These are phyloP conservation scores for Pachyrhizus erosus DNA, from an alignment of 306 rosid species.

Conservation along the genomic window DNA sequence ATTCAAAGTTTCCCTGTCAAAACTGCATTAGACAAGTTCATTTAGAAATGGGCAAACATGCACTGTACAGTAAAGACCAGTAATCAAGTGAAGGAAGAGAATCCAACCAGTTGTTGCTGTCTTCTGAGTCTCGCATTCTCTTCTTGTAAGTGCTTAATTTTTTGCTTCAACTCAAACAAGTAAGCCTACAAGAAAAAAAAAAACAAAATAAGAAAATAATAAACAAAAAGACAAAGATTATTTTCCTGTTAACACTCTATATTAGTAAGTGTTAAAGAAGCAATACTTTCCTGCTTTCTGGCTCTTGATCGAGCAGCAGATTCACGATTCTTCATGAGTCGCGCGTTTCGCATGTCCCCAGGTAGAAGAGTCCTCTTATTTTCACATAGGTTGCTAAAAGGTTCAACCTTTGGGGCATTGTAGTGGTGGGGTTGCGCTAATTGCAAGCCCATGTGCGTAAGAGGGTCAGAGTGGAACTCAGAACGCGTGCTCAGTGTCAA, in stretches of 20 bases:
- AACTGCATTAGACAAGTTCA: too few species aligned
- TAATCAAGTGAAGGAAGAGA: neutral
- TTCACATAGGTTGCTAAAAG: constrained; percentile 34
- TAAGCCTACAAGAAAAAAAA: constrained; percentile 62
- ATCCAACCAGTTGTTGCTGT: constrained; percentile 52
- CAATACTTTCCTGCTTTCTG: constrained; percentile 63
- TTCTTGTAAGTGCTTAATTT: constrained; percentile 48
- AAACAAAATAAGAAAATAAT: neutral
- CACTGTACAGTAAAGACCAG: neutral
- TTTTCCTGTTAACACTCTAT: too few species aligned
- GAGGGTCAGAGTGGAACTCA: neutral
- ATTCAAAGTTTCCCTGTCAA: too few species aligned
- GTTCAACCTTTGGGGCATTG: neutral
- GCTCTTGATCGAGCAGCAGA: constrained; percentile 87
- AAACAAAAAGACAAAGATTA: neutral
- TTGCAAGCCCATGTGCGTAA: neutral
- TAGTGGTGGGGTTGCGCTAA: neutral
- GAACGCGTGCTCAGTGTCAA: constrained; percentile 46
- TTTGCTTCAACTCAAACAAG: constrained; percentile 62
- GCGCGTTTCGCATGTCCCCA: constrained; percentile 51
- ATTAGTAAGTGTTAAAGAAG: too few species aligned
- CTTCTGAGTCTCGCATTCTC: constrained; percentile 64
- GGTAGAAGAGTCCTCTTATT: constrained; percentile 39
- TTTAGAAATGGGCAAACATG: neutral
- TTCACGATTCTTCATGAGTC: constrained; percentile 79